phyloP scores from a whole-genome alignment of 495 filamentous ascomycete species.

The Parmelia sp. region DNA sequence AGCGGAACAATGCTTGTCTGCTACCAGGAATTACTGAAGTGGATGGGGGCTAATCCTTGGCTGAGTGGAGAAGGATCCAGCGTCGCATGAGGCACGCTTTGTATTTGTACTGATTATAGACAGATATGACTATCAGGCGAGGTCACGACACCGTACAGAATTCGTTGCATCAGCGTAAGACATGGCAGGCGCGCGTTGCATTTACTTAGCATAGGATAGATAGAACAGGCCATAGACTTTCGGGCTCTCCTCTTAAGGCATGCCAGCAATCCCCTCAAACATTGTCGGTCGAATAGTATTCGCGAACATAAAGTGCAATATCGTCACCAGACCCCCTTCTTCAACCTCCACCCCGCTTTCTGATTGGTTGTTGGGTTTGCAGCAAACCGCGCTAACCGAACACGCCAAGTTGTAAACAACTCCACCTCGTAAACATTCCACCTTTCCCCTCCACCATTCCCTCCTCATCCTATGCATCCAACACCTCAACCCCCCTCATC shows the following conservation, averaged over 20 bases:
- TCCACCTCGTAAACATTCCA: slow-evolving; percentile 24
- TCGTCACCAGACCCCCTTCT: neutral
- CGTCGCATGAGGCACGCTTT: slow-evolving; percentile 7
- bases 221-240: slow-evolving; percentile 11
- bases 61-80: slow-evolving; percentile 19
- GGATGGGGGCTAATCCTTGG: slow-evolving; percentile 52
- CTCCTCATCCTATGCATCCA: slow-evolving; percentile 1
- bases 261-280: neutral
- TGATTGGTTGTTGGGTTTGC: neutral
- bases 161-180: neutral
- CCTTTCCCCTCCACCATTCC: slow-evolving; percentile 7
- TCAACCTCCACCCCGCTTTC: neutral
- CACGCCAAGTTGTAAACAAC: slow-evolving; percentile 24
- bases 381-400: slow-evolving; percentile 13
- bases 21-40: slow-evolving; percentile 81
- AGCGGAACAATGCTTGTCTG: slow-evolving; percentile 94
- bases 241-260: neutral
- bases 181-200: slow-evolving; percentile 2
- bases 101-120: neutral
- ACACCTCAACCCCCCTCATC: slow-evolving; percentile 22
- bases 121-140: neutral
- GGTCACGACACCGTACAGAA: neutral
- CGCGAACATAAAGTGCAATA: neutral
- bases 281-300: neutral
- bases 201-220: slow-evolving; percentile 7